These are phyloP conservation scores for Neocucurbitaria cava DNA, from an alignment of 2,329 filamentous ascomycete species.

Conservation along the genomic window DNA sequence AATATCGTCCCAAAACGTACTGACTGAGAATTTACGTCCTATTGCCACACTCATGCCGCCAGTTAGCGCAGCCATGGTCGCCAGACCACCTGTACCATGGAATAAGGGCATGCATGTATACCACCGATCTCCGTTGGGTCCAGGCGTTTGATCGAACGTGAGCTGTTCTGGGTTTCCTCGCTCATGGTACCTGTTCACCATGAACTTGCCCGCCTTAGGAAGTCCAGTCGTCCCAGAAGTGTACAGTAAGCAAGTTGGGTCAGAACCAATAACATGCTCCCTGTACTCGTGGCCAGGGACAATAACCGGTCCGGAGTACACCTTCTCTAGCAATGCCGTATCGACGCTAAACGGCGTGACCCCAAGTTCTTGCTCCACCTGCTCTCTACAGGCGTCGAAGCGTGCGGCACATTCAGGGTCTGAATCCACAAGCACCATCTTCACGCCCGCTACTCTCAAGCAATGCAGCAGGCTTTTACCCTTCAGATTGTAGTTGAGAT, in stretches of 20 bases:
- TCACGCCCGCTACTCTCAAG: constrained; percentile 62
- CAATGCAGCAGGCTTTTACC: constrained; percentile 70
- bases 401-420: constrained; percentile 44
- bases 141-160: constrained; percentile 44
- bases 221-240: constrained; percentile 77
- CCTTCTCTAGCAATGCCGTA: constrained; percentile 20
- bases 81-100: constrained; percentile 73
- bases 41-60: constrained; percentile 61
- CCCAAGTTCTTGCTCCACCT: constrained; percentile 28
- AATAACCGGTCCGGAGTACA: constrained; percentile 22
- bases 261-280: constrained; percentile 56
- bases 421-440: constrained; percentile 65
- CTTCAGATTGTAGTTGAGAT: constrained; percentile 73
- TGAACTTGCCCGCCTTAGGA: constrained; percentile 61
- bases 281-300: constrained; percentile 63
- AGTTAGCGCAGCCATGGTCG: constrained; percentile 58
- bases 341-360: constrained; percentile 28
- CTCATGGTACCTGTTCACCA: constrained; percentile 35
- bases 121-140: constrained; percentile 63
- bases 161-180: constrained; percentile 45
- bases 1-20: constrained; percentile 74
- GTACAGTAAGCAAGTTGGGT: constrained; percentile 70
- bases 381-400: constrained; percentile 21
- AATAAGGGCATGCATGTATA: constrained; percentile 80
- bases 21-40: constrained; percentile 70